phyloP scores from a whole-genome alignment of 2,329 filamentous ascomycete species.

The Alternaria tenuissima region DNA sequence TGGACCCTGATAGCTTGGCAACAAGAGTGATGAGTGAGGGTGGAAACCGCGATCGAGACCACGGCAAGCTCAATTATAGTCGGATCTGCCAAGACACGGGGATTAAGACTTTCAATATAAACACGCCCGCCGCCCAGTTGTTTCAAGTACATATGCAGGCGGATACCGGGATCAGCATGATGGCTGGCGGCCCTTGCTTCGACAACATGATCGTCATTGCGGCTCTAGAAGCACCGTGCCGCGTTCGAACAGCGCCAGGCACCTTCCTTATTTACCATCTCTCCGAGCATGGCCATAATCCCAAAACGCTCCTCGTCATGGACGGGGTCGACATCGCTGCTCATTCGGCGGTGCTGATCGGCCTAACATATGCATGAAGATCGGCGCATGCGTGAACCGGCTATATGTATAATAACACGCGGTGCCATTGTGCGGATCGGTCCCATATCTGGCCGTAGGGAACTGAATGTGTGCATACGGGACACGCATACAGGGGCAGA shows the following conservation, averaged over 20 bases:
- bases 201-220: neutral
- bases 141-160: slow-evolving; percentile 2
- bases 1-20: slow-evolving; percentile 1
- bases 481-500: neutral
- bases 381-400: neutral
- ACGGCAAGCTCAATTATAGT: slow-evolving; percentile 3
- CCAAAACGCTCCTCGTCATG: neutral
- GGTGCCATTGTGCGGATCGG: neutral
- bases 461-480: neutral
- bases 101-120: slow-evolving; percentile 1
- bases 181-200: neutral
- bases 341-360: neutral
- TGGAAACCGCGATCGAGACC: neutral
- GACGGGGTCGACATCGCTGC: neutral
- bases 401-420: neutral
- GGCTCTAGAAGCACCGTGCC: neutral
- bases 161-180: slow-evolving; percentile 1
- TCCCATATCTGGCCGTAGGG: neutral
- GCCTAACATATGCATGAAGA: neutral
- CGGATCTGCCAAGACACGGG: slow-evolving; percentile 6
- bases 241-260: neutral
- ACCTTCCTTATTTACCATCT: neutral
- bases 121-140: neutral
- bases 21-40: neutral
- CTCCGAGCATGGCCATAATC: neutral